These are phyloP conservation scores for Diaporthe ilicicola DNA, from an alignment of 2,329 filamentous ascomycete genomes.

Conservation along the genomic window DNA sequence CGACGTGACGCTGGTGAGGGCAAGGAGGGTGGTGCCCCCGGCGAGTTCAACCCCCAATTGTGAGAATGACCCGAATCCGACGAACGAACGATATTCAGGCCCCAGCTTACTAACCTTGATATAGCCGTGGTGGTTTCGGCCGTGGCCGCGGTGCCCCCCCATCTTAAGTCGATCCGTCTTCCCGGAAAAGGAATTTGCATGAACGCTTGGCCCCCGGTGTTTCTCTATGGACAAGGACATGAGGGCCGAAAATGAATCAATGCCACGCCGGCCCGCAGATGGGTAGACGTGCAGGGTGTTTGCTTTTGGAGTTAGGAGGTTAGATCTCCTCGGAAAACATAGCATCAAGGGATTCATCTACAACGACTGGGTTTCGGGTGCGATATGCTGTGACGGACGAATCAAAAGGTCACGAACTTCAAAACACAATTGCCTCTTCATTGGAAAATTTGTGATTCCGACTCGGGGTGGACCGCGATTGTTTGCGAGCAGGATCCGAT, in stretches of 20 bases:
- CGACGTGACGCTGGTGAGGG: slow-evolving; percentile 85
- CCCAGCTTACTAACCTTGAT: slow-evolving; percentile 46
- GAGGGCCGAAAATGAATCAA: slow-evolving; percentile 41
- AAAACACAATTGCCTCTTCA: not conserved
- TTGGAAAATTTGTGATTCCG: slow-evolving; percentile 10
- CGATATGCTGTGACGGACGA: slow-evolving; percentile 33
- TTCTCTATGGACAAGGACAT: slow-evolving; percentile 27
- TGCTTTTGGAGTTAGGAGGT: slow-evolving; percentile 44
- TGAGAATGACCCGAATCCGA: slow-evolving; percentile 52
- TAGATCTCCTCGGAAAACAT: slow-evolving; percentile 44
- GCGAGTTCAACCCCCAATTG: slow-evolving; percentile 93
- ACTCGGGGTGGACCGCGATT: not conserved
- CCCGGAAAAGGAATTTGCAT: slow-evolving; percentile 40
- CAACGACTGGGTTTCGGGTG: slow-evolving; percentile 32
- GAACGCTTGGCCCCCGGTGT: slow-evolving; percentile 34
- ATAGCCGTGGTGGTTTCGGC: slow-evolving; percentile 83
- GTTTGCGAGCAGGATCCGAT: not conserved
- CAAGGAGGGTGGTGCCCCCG: slow-evolving; percentile 92
- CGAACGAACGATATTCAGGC: slow-evolving; percentile 41
- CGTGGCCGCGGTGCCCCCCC: slow-evolving; percentile 83
- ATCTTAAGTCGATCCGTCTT: slow-evolving; percentile 60
- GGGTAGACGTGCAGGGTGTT: slow-evolving; percentile 41
- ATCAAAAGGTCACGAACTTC: slow-evolving; percentile 34
- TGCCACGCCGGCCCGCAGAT: slow-evolving; percentile 39
- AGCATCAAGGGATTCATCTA: slow-evolving; percentile 41